A percentile compares a stretch with the other conserved stretches of the same genome.
phyloP scores from a whole-genome alignment of 192 early-diverging fungal genomes.

The Backusella liffmaniae region DNA sequence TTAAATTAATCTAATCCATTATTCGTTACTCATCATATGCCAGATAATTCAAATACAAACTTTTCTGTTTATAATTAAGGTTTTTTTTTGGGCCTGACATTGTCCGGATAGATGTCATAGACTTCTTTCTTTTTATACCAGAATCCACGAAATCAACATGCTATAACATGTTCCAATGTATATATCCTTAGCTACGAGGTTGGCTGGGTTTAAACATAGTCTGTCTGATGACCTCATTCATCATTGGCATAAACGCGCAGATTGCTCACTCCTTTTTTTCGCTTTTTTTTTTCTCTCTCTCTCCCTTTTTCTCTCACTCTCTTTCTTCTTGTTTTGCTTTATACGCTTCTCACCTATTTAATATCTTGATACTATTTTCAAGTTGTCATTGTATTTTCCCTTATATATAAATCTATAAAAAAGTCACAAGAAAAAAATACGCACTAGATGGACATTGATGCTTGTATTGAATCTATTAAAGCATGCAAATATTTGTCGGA shows the following conservation, averaged over 20 bases:
- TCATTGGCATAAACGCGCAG: constrained; percentile 4
- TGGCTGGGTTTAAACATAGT: not conserved
- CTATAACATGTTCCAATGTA: too few species aligned
- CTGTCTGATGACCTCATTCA: constrained; percentile 7
- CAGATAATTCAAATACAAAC: too few species aligned
- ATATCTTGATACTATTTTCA: not conserved
- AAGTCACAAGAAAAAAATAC: not conserved
- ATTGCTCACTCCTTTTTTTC: not conserved
- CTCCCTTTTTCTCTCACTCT: not conserved
- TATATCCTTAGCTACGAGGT: too few species aligned
- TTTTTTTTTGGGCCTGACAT: too few species aligned
- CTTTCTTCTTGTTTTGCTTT: not conserved
- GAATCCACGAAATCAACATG: too few species aligned
- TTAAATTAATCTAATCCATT: too few species aligned
- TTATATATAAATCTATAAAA: not conserved
- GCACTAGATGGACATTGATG: constrained; percentile 53
- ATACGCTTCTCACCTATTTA: not conserved
- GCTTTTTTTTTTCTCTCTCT: not conserved
- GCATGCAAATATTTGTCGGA: constrained; percentile 93
- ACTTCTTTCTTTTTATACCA: too few species aligned
- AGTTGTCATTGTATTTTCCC: not conserved
- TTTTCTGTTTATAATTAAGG: too few species aligned
- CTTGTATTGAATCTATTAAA: constrained; percentile 89
- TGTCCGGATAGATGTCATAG: too few species aligned
- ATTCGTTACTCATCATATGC: too few species aligned